Base-by-base conservation (phyloP, 2,329 filamentous ascomycete species). In the Verticillium tricorpus region DNA sequence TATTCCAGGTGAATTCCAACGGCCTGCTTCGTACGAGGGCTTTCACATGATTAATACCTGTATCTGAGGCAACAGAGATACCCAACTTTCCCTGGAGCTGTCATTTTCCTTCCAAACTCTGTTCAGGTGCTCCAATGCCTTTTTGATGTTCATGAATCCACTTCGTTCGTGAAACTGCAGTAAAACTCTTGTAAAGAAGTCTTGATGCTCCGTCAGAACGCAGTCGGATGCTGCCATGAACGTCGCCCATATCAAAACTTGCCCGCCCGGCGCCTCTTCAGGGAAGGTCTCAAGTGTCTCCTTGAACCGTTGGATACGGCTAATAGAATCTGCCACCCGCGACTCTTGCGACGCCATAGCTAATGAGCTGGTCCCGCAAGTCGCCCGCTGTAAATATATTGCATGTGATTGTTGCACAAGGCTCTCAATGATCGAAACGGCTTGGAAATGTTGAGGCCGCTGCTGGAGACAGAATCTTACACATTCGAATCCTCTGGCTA, bases 31-130 rank as follows among this genome's bases (percentile, higher is more conserved):
- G 6, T 28, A 28, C 28, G 5, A 37, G 8, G 35, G 8, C 25
- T 15, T n/a, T 78, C 15, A 72, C 45, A 71, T 71, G 19, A 72
- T 65, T 2, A 72, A 64, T 1, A 70, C 64, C 19, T 63, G 66
- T 11, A 62, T 65, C 6, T 69, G 57, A 0, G 70, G 69, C 5
- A 72, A 25, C 0, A 72, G 57, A 0, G 64, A 67, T 1, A 69
- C 70, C 70, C 70, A 72, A 17, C 68, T 63, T 69, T 66, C 0
- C 64, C 61, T 1, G 65, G 62, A 11, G 65, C 14, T 3, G 25
- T 14, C 15, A 28, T 35, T 66, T 2, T 68, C 63, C 0, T 57
- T 56, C 70, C 70, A 72, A 5, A 71, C 60, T 11, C 63, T 66
- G 12, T 63, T 64, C n/a, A 72, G 58, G 1, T 63, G 65, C 17